phyloP scores from a whole-genome alignment of 768 basidiomycete genomes.

The Lactarius vividus region DNA sequence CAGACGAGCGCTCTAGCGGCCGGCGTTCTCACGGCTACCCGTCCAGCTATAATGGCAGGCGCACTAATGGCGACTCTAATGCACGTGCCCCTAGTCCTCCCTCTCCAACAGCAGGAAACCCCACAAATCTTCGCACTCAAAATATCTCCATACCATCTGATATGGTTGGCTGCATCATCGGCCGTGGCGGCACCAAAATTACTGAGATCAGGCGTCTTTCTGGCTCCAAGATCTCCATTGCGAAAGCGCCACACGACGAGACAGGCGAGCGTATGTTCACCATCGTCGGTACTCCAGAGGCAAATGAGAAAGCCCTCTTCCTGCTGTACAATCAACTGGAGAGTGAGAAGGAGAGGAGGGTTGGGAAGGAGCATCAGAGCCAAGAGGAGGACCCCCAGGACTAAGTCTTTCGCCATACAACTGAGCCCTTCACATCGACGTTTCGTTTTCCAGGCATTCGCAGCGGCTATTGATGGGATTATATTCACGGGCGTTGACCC shows the following conservation, averaged over 20 bases:
- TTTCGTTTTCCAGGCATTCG: slow-evolving; percentile 19
- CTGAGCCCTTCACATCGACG: slow-evolving; percentile 17
- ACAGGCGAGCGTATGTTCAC: slow-evolving; percentile 99
- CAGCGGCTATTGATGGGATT: slow-evolving; percentile 26
- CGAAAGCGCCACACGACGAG: slow-evolving; percentile 98
- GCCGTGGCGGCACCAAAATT: slow-evolving; percentile 95
- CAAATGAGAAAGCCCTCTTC: slow-evolving; percentile 97
- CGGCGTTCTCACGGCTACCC: slow-evolving; percentile 55
- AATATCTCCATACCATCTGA: slow-evolving; percentile 99
- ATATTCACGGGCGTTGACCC: slow-evolving; percentile 29
- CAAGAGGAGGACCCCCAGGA: slow-evolving; percentile 52
- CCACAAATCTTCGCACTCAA: slow-evolving; percentile 89
- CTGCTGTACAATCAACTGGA: slow-evolving; percentile 96
- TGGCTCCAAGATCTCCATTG: slow-evolving; percentile 97
- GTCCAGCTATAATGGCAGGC: slow-evolving; percentile 46
- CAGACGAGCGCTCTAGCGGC: slow-evolving; percentile 58
- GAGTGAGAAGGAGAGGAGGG: slow-evolving; percentile 92
- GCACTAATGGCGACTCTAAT: slow-evolving; percentile 59
- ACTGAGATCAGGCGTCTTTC: slow-evolving; percentile 98
- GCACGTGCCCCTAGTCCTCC: slow-evolving; percentile 50
- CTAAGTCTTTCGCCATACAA: slow-evolving; percentile 13
- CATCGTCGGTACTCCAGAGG: slow-evolving; percentile 92
- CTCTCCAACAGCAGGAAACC: slow-evolving; percentile 47
- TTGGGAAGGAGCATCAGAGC: slow-evolving; percentile 72
- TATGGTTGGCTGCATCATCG: slow-evolving; percentile 98